Evolutionary conservation across 2,329 filamentous ascomycete genomes (phyloP), one percentile per base, ranked within the genome.

Genomic region (Penicillium sp.): DNA sequence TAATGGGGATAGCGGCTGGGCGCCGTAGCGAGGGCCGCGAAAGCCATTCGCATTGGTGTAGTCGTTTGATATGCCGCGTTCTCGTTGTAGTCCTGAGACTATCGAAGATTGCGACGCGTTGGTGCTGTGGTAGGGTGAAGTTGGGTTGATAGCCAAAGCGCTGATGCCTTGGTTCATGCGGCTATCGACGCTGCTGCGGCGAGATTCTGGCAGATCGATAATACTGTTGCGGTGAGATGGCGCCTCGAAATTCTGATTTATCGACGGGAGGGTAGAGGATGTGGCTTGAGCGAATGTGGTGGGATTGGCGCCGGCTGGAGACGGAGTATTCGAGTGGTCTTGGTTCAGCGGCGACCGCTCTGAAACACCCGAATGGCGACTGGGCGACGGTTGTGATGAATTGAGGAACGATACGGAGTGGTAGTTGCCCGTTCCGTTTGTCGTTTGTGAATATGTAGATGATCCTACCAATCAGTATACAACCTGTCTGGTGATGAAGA

Each of bases 231-330:
- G 70, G 21, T 81, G 76, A 1, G 77, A 73, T 30, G 73, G 68
- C 5, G 77, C 75, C 49, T 85, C 82, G 47, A 80, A 77, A 60
- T 81, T 82, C 62, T 84, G 82, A 52, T 83, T 84, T 60, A 85
- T 79, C 0, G 82, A 82, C 2, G 83, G 83, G 9, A 85, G 70
- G 42, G 76, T 71, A 62, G 74, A 73, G 60, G 65, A 74, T 30
- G 66, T 73, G 61, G 69, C 76, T 49, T 56, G 53, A 33, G 66
- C 62, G 56, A 73, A 75, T 47, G 67, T 71, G 2, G 72, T 72
- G 12, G 71, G 70, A 43, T 75, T 69, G 12, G 70, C 64, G 20
- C 69, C 71, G 1, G 72, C 67, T 18, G 74, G 73, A 11, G 71
- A 71, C 16, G 71, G 68, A 5, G 66, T 63, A 38, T 64, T 72